These are phyloP conservation scores for Exophiala bonariae DNA, from an alignment of 2,329 filamentous ascomycete genomes.

Conservation along the genomic window DNA sequence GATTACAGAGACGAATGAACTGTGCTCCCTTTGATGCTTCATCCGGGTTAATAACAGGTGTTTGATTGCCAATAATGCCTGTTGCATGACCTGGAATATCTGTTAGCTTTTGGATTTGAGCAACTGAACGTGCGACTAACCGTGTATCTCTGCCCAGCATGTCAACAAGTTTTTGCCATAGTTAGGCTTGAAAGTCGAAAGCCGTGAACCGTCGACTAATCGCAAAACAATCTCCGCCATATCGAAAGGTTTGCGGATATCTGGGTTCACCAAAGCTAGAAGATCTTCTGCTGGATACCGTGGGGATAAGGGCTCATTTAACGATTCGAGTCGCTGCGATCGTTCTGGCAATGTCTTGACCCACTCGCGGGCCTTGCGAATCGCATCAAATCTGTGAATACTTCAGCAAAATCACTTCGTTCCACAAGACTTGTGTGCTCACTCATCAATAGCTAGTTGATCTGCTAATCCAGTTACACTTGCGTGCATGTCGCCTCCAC, in stretches of 20 bases:
- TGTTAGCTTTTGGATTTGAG: background rate
- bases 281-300: constrained; percentile 41
- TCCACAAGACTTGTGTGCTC: constrained; percentile 7
- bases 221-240: constrained; percentile 43
- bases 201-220: constrained; percentile 43
- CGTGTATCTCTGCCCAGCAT: constrained; percentile 40
- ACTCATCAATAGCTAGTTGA: constrained; percentile 46
- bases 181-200: constrained; percentile 42
- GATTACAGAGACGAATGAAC: constrained; percentile 47
- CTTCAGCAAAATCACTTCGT: constrained; percentile 2
- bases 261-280: constrained; percentile 37
- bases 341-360: constrained; percentile 28
- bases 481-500: constrained; percentile 44
- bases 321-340: background rate
- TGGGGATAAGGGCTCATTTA: constrained; percentile 24
- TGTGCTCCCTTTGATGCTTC: constrained; percentile 45
- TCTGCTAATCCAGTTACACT: constrained; percentile 45
- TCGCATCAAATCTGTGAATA: constrained; percentile 38
- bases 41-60: constrained; percentile 40
- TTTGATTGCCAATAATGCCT: constrained; percentile 45
- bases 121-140: constrained; percentile 19
- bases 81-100: constrained; percentile 33
- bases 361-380: constrained; percentile 42
- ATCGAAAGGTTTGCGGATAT: constrained; percentile 41
- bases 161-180: constrained; percentile 43